A percentile compares a stretch with the other conserved stretches of the same genome.
Conservation (phyloP, 345 rosid species). For the Passiflora organensis region DNA sequence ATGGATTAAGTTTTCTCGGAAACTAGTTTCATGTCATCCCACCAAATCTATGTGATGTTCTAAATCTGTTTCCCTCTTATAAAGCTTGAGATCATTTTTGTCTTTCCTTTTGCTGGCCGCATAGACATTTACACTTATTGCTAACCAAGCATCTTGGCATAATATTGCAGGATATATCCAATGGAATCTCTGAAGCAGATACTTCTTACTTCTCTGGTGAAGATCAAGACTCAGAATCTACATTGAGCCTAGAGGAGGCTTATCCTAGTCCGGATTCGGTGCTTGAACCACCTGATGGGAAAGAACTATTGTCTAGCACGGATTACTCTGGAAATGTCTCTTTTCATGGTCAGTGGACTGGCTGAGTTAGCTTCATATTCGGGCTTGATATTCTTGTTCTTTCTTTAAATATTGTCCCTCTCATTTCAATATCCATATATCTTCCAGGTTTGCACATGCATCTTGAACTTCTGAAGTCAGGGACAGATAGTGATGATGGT, state of each 20-base stretch:
- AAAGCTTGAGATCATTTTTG: no score
- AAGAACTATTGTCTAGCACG: constrained; percentile 22
- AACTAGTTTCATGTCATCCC: no score
- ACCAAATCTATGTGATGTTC: no score
- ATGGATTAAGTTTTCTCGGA: neutral
- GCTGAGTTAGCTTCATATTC: neutral
- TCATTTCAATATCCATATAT: neutral
- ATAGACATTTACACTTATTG: no score
- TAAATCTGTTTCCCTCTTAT: no score
- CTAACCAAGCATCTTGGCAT: neutral
- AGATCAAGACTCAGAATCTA: constrained; percentile 46
- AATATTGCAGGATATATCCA: constrained; percentile 24
- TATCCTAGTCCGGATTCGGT: constrained; percentile 82
- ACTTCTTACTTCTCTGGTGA: constrained; percentile 35
- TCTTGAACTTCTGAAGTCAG: constrained; percentile 49
- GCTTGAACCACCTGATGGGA: constrained; percentile 40
- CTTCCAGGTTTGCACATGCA: constrained; percentile 37
- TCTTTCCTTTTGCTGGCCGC: no score
- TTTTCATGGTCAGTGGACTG: constrained; percentile 34
- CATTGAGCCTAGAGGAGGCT: constrained; percentile 41
- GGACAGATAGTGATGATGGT: constrained; percentile 58
- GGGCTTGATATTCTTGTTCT: no score
- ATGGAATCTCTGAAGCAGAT: constrained; percentile 31
- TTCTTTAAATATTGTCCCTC: neutral
- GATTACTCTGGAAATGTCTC: constrained; percentile 27